phyloP scores from a whole-genome alignment of 164 flowering plant species.

The Pachysandra terminalis region DNA sequence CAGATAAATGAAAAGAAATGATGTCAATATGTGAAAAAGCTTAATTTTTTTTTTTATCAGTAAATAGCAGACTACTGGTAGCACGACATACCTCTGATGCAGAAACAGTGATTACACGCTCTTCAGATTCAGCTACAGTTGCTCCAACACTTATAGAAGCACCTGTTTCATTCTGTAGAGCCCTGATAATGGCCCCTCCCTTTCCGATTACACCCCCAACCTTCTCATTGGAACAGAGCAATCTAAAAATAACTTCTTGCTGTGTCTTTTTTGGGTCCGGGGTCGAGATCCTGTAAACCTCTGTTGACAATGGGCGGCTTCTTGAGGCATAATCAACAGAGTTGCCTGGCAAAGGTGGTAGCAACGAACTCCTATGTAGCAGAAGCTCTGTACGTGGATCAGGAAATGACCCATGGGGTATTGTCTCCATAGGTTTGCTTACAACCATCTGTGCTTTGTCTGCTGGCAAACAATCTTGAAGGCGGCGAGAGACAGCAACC shows the following conservation, averaged over 20 bases:
- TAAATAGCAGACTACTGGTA: background rate
- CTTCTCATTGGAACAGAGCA: constrained; percentile 59
- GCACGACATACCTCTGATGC: constrained; percentile 67
- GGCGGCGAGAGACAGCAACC: constrained; percentile 54
- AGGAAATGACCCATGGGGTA: constrained; percentile 26
- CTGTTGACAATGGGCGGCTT: constrained; percentile 27
- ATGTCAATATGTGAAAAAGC: background rate
- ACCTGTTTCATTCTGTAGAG: constrained; percentile 73
- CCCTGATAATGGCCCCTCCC: constrained; percentile 63
- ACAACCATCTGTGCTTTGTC: constrained; percentile 33
- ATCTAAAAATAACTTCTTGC: constrained; percentile 57
- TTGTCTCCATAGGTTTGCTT: constrained; percentile 29
- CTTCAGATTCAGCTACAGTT: constrained; percentile 55
- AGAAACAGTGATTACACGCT: constrained; percentile 65
- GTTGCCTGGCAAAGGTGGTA: constrained; percentile 25
- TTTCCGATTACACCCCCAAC: constrained; percentile 88
- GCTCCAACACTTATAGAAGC: constrained; percentile 58
- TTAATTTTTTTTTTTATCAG: background rate
- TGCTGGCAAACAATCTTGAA: constrained; percentile 50
- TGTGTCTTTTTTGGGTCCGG: constrained; percentile 23
- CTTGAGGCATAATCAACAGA: constrained; percentile 36
- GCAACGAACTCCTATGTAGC: constrained; percentile 22
- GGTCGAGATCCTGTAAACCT: constrained; percentile 24
- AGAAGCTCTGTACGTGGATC: constrained; percentile 30
- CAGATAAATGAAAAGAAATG: background rate